Conservation (phyloP, 2,329 filamentous ascomycete species). For the Neophaeococcomyces aloes region DNA sequence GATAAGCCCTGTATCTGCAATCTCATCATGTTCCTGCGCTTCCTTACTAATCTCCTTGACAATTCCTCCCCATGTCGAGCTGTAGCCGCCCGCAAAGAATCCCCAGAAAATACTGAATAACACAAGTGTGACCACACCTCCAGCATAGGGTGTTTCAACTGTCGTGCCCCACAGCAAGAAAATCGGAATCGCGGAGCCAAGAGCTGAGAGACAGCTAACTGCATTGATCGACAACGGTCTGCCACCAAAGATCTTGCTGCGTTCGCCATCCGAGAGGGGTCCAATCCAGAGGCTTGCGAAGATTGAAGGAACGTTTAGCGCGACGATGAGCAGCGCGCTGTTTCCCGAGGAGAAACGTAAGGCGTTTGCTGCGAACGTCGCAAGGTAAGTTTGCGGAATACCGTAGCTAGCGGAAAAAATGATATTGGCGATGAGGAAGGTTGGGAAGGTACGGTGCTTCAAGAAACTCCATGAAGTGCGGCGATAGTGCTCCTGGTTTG, state of each 20-base stretch:
- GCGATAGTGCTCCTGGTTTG: constrained; percentile 24
- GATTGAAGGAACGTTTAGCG: constrained; percentile 7
- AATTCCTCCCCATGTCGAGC: constrained; percentile 13
- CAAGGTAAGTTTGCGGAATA: constrained; percentile 29
- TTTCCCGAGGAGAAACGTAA: constrained; percentile 21
- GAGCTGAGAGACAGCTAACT: constrained; percentile 1
- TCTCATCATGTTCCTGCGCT: constrained; percentile 1
- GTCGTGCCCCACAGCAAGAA: constrained; percentile 8
- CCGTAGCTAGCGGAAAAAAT: constrained; percentile 32
- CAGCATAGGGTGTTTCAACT: constrained; percentile 10
- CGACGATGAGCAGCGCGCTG: constrained; percentile 7
- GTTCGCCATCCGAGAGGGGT: constrained; percentile 8
- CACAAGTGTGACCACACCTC: constrained; percentile 15
- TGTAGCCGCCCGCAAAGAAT: constrained; percentile 27
- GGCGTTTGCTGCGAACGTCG: constrained; percentile 24
- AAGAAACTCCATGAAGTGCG: constrained; percentile 28
- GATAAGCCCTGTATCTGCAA: constrained; percentile 25
- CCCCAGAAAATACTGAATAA: constrained; percentile 27
- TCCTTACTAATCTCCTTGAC: constrained; percentile 3
- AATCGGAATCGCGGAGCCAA: constrained; percentile 2
- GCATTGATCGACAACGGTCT: background rate
- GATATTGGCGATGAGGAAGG: constrained; percentile 32
- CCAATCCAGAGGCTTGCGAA: constrained; percentile 10
- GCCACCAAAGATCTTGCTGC: background rate
- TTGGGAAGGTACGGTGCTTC: constrained; percentile 28